Evolutionary conservation across 2,329 filamentous ascomycete species (phyloP), one percentile per base, ranked within the genome.

Genomic region (Camillea tinctor): DNA sequence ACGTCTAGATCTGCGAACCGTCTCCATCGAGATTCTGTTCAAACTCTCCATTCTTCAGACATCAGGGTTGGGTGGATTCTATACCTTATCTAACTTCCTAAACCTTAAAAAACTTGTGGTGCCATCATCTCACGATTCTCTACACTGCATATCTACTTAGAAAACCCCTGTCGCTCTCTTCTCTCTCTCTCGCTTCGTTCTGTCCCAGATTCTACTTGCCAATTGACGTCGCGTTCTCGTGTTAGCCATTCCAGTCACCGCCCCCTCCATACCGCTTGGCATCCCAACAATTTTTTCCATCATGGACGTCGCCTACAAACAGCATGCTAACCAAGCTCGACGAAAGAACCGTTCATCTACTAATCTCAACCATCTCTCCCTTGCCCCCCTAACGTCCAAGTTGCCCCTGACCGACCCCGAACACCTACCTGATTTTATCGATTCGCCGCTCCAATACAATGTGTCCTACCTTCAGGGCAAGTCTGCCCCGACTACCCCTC

Each of bases 401-500:
- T 78, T 89, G 8, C 85, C 86, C 50, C 75, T 88, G 59, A 76
- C 80, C 61, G 84, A 87, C 68, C 74, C 77, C 59, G 81, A 84
- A 55, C 77, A 80, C 65, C 69, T 80, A 30, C 70, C 72, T 63
- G 76, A 81, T 56, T 70, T 73, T 49, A 60, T 71, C 11, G 62
- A 67, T 40, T 70, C 77, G 36, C 69, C 75, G 36, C 63, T 72
- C 13, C 70, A 70, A 23, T 63, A 76, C 65, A 77, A 75, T 57
- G 71, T 76, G 20, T 87, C 84, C 19, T 88, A 89, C 68, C 78
- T 88, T 17, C 80, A 87, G 70, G 83, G 81, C 67, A 84, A 83
- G 68, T 88, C 87, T 21, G 84, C 85, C 1, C 87, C 87, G 4
- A 84, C 85, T 1, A 89, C 87, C 2, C 87, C 87, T 7, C 81